Evolutionary conservation across 331 rosid genomes (phyloP), one percentile per base, ranked within the genome.

Genomic region (Arachis monticola): DNA sequence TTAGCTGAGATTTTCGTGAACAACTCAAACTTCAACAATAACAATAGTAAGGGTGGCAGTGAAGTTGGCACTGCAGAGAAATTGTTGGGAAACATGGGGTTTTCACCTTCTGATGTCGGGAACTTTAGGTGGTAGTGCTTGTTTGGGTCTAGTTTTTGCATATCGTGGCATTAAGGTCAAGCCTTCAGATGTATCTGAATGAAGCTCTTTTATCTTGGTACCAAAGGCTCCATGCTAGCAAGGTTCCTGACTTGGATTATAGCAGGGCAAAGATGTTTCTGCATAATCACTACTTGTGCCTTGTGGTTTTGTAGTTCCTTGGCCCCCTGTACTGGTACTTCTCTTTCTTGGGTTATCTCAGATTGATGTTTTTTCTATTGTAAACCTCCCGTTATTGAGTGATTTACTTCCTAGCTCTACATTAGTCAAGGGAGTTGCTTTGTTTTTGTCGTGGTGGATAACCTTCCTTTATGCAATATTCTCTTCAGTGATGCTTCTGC

Each of bases 361-460:
- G 80, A 76, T 88, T 69, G 86, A 79, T 74, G 72, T 74, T 6
- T 70, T 35, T 64, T 78, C 89, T 35, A 56, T 78, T 31, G 85
- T 65, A 7, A 81, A 74, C 60, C 78, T 80, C 65, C 65, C 79
- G 0, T 65, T 66, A 52, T 59, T 81, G 45, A 44, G 79, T 83
- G 58, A 77, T 57, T 48, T 85, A 6, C 59, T 85, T 61, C 86
- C 93, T 72, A 82, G 89, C 79, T 83, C 88, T 67, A 73, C 79
- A 46, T 80, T 88, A 58, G 63, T 83, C 68, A 84, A 78, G 60
- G 89, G 90, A 73, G 81, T 76, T 65, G 81, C 88, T 40, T 67
- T 91, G 77, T 90, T 91, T 76, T 69, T 90, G 89, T 97, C 96
- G 64, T 93, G 97, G 97, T 93, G 98, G 98, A 85, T 88, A 70